phyloP scores from a whole-genome alignment of 495 filamentous ascomycete genomes.

The Thermochaetoides thermophila region DNA sequence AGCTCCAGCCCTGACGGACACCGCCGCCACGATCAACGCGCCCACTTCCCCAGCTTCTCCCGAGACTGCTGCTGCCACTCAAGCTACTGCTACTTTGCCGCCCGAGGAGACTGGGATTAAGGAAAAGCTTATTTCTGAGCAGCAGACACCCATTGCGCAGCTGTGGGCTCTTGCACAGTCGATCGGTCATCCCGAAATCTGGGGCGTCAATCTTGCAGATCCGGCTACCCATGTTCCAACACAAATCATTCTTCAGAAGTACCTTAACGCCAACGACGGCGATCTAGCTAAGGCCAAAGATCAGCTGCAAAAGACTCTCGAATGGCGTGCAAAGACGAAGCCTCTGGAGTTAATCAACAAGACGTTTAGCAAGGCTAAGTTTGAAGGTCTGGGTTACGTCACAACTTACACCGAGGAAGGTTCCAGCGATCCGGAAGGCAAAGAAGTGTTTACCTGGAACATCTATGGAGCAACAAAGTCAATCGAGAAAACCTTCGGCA shows the following conservation, averaged over 20 bases:
- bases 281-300: conserved; percentile 54
- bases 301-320: conserved; percentile 62
- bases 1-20: background rate
- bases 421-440: conserved; percentile 22
- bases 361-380: conserved; percentile 36
- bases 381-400: conserved; percentile 41
- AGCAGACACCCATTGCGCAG: conserved; percentile 11
- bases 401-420: conserved; percentile 27
- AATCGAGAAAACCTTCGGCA: conserved; percentile 54
- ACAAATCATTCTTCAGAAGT: conserved; percentile 78
- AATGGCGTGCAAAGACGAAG: conserved; percentile 57
- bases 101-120: background rate
- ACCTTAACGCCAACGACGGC: conserved; percentile 72
- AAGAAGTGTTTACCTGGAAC: conserved; percentile 63
- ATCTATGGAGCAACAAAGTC: conserved; percentile 71
- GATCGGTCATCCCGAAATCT: conserved; percentile 50
- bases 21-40: conserved; percentile 1
- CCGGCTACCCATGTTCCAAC: conserved; percentile 46
- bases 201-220: conserved; percentile 52
- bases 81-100: too few relatives aligned
- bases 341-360: conserved; percentile 32
- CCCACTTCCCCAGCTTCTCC: background rate
- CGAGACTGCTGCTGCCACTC: background rate
- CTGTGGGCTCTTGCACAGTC: conserved; percentile 24
- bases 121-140: conserved; percentile 1